These are phyloP conservation scores for Apiospora sp. DNA, from an alignment of 2,329 filamentous ascomycete genomes.

Conservation along the genomic window DNA sequence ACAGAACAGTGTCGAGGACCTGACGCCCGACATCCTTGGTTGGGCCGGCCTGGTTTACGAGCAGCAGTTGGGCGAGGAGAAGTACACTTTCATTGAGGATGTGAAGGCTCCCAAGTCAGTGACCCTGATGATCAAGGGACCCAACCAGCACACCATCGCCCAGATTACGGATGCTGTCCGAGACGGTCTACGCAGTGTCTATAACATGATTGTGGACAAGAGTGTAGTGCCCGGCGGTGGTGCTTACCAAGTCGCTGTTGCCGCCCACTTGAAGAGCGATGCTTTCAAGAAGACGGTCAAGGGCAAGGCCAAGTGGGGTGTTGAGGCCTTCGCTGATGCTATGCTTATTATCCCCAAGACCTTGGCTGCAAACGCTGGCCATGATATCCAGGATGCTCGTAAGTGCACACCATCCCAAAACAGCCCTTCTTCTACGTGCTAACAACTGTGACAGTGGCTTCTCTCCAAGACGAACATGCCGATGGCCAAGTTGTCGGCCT, in stretches of 20 bases:
- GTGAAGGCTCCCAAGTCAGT: constrained; percentile 99
- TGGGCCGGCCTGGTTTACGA: constrained; percentile 98
- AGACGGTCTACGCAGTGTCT: constrained; percentile 93
- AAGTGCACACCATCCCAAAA: constrained; percentile 52
- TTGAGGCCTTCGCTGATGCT: constrained; percentile 93
- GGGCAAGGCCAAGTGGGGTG: constrained; percentile 97
- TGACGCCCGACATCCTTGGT: constrained; percentile 86
- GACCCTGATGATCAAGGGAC: constrained; percentile 96
- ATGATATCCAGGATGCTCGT: constrained; percentile 96
- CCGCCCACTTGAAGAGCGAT: constrained; percentile 85
- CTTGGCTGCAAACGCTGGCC: constrained; percentile 91
- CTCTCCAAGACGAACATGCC: constrained; percentile 82
- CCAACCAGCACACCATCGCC: constrained; percentile 94
- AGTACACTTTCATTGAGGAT: constrained; percentile 98
- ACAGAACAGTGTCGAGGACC: constrained; percentile 96
- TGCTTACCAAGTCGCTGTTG: constrained; percentile 94
- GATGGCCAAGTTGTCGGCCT: constrained; percentile 89
- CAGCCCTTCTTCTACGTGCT: constrained; percentile 21
- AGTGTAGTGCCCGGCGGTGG: constrained; percentile 94
- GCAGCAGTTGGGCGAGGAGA: constrained; percentile 97
- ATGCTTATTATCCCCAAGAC: constrained; percentile 97
- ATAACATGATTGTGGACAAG: constrained; percentile 99
- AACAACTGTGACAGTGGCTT: constrained; percentile 68
- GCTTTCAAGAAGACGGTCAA: constrained; percentile 90
- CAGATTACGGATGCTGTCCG: constrained; percentile 97